A percentile compares a stretch with the other conserved stretches of the same genome.
Evolutionary conservation across 305 asterid species (phyloP).

Genomic region (Fraxinus ornus): DNA sequence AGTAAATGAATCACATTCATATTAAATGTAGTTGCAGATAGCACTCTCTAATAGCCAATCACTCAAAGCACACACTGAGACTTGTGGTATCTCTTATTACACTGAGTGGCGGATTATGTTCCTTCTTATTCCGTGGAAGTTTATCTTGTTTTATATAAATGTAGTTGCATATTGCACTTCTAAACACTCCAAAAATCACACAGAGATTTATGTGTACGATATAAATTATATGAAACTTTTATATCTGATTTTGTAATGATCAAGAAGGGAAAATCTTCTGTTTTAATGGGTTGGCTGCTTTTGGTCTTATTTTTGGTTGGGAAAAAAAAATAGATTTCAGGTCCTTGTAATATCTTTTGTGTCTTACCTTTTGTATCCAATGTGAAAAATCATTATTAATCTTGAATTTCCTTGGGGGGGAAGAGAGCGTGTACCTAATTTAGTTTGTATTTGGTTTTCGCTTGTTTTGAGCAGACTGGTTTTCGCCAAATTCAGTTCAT

Average conservation of each 20-base stretch:
- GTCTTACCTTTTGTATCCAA: not conserved
- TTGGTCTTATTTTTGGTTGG: not conserved
- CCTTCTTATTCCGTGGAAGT: not conserved
- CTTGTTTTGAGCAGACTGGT: constrained; percentile 71
- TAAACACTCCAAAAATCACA: constrained; percentile 2
- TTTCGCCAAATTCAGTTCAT: constrained; percentile 84
- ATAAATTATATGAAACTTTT: not conserved
- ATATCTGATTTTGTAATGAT: not conserved
- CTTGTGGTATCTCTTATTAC: not conserved
- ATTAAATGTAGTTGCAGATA: not conserved
- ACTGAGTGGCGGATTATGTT: not conserved
- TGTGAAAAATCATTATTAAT: constrained; percentile 1
- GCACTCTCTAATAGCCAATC: not conserved
- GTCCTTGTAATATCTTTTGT: not conserved
- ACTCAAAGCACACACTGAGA: not conserved
- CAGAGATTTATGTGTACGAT: not conserved
- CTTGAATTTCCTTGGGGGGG: constrained; percentile 2
- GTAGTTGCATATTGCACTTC: not conserved
- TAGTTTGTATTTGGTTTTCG: constrained; percentile 19
- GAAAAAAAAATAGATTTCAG: not conserved
- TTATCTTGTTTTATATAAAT: not conserved
- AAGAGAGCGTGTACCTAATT: constrained; percentile 8
- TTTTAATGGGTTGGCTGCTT: not conserved
- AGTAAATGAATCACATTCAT: not conserved
- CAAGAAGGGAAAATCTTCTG: not conserved